Base-by-base conservation (phyloP, 306 rosid genomes). In the Oxytropis ochrocephala region DNA sequence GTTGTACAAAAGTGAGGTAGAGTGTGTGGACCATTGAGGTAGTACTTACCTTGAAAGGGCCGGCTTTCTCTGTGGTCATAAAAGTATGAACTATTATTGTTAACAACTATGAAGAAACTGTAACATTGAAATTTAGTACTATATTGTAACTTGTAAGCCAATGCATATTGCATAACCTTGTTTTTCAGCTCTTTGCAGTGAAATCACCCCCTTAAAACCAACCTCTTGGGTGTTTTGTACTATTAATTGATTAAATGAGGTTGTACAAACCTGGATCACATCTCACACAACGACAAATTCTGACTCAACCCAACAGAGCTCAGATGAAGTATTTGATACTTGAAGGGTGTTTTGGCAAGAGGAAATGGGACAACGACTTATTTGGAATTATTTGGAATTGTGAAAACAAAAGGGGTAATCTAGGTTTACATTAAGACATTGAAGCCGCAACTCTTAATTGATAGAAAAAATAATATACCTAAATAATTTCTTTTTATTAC, bases 1-100 rank as follows among this genome's bases (percentile, higher is more conserved):
- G 64, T 79, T 76, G 64, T 76, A 55, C 72, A 69, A 83, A 76
- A 35, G 29, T 48, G 73, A 30, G 50, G 79, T 62, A 67, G 64
- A 21, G 41, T 32, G 57, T 39, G 60, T n/a, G n/a, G 69, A 61
- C 58, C 36, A 64, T 53, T 53, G 64, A 47, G 38, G 59, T 46
- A 55, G 16, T 69, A 60, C 72, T 61, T 75, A 41, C 76, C 68
- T 47, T 27, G 8, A 51, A 39, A 77, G 80, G 75, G 73, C 64
- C 52, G 52, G 75, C 69, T 67, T 72, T 65, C 67, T 58, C 32
- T 71, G 64, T 71, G 58, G 72, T 29, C 11, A 55, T 53, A 66
- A 74, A 17, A 57, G 54, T 53, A n/a, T 21, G 38, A 77, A 74
- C 69, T 69, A 63, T n/a, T n/a, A n/a, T 46, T 73, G 56, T 68